Conservation (phyloP, 192 early-diverging fungal genomes). For the Backusella tuberculispora region DNA sequence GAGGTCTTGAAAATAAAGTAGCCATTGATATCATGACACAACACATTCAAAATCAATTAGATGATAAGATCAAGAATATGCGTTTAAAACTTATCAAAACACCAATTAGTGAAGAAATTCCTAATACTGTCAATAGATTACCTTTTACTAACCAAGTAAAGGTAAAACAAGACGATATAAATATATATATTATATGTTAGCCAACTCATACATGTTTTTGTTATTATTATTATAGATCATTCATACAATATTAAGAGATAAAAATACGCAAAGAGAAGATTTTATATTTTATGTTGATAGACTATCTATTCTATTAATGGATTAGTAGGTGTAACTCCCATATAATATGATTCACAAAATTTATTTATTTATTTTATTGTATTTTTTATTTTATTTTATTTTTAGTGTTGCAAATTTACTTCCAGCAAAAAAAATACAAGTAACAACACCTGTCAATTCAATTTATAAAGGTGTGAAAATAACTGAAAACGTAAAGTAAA, state of each 20-base stretch:
- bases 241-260: constrained; percentile 83
- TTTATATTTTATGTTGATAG: constrained; percentile 94
- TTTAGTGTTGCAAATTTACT: constrained; percentile 27
- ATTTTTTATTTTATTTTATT: background rate
- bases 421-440: constrained; percentile 17
- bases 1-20: constrained; percentile 87
- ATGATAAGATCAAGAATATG: constrained; percentile 65
- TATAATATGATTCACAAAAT: background rate
- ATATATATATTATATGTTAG: background rate
- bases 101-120: constrained; percentile 37
- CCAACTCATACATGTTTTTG: background rate
- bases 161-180: constrained; percentile 27
- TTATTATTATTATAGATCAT: constrained; percentile 52
- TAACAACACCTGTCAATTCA: constrained; percentile 23
- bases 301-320: constrained; percentile 82
- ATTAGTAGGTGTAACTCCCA: constrained; percentile 57
- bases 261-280: constrained; percentile 72
- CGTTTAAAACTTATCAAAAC: constrained; percentile 60
- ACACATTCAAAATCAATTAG: constrained; percentile 83
- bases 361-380: background rate
- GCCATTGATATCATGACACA: constrained; percentile 93
- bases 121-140: constrained; percentile 51
- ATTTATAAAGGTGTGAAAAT: constrained; percentile 24
- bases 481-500: constrained; percentile 23
- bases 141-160: constrained; percentile 59